Evolutionary conservation across 768 basidiomycete genomes (phyloP), one percentile per base, ranked within the genome.

Genomic region (Xerocomellus amylosporus): DNA sequence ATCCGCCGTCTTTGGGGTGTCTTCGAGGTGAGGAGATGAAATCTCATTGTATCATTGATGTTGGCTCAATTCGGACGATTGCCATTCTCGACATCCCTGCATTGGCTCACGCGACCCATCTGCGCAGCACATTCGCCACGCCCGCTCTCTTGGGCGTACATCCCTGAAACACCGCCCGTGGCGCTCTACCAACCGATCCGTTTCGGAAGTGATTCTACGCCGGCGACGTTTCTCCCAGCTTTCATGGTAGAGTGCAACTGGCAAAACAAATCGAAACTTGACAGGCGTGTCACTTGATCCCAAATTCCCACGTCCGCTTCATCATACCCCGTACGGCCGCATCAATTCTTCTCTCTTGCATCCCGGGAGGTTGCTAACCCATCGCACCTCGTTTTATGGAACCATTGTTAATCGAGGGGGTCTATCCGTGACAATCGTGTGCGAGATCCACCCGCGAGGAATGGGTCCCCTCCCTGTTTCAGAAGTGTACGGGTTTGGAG

Each of bases 151-250:
- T 20, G n/a, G 38, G 34, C 34, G 17, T 12, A 4, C 33, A 14
- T 17, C 37, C n/a, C 37, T 26, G 55, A 57, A 57, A 57, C 55
- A 39, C 41, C 47, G 47, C 6, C 34, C 34, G 34, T 36, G 34
- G 34, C 34, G 34, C 34, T 36, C 34, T 15, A 30, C 34, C 14
- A 36, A 14, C 51, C 26, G 44, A 52, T 55, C 50, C 17, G n/a
- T 55, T 38, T 38, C 37, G 37, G 48, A 49, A 49, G 46, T 26
- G 34, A 14, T 46, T 22, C 19, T 22, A 15, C 14, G 22, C 20
- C 38, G 19, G 28, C 8, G 28, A 34, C 8, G 8, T 37, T 10
- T 30, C 10, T 30, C 30, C 4, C 30, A 7, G 33, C 28, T 36
- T 12, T 10, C 33, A 46, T 9, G 13, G 46, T 36, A 47, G 33